phyloP scores from a whole-genome alignment of 2,329 filamentous ascomycete genomes.

The Fusarium udum region DNA sequence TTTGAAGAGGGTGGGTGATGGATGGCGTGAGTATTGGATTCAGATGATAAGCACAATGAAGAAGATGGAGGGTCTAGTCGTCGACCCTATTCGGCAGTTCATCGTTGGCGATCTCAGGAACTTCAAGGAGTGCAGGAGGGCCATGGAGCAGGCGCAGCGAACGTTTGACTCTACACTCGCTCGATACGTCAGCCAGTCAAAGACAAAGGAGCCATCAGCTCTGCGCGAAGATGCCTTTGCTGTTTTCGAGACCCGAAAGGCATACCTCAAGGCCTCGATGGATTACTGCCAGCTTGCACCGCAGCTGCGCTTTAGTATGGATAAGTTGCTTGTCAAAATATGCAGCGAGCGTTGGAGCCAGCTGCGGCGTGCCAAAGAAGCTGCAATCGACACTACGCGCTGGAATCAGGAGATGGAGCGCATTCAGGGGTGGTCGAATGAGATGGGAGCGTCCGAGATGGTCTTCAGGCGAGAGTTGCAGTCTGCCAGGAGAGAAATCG shows the following conservation, averaged over 20 bases:
- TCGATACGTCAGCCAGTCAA: conserved; percentile 84
- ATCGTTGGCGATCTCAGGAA: conserved; percentile 80
- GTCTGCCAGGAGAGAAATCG: conserved; percentile 80
- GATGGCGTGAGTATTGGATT: conserved; percentile 87
- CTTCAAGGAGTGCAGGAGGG: conserved; percentile 85
- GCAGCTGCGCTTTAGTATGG: conserved; percentile 83
- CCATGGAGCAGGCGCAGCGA: conserved; percentile 82
- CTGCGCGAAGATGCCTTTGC: conserved; percentile 95
- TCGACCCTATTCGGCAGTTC: conserved; percentile 85
- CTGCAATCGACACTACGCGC: conserved; percentile 69
- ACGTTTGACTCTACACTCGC: conserved; percentile 83
- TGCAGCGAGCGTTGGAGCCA: conserved; percentile 91
- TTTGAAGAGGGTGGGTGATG: conserved; percentile 84
- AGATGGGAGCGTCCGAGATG: conserved; percentile 91
- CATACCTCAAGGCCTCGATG: conserved; percentile 90
- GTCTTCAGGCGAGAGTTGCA: conserved; percentile 85
- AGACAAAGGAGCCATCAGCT: conserved; percentile 91
- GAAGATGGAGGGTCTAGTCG: conserved; percentile 78
- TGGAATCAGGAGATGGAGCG: conserved; percentile 87
- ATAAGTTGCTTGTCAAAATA: conserved; percentile 85
- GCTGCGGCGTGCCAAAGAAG: conserved; percentile 76
- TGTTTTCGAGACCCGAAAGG: conserved; percentile 89
- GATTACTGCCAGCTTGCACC: conserved; percentile 92
- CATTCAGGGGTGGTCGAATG: conserved; percentile 89
- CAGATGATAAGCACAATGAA: conserved; percentile 78